Base-by-base conservation (phyloP, 176 grass and related monocot species). In the Oryza coarctata region DNA sequence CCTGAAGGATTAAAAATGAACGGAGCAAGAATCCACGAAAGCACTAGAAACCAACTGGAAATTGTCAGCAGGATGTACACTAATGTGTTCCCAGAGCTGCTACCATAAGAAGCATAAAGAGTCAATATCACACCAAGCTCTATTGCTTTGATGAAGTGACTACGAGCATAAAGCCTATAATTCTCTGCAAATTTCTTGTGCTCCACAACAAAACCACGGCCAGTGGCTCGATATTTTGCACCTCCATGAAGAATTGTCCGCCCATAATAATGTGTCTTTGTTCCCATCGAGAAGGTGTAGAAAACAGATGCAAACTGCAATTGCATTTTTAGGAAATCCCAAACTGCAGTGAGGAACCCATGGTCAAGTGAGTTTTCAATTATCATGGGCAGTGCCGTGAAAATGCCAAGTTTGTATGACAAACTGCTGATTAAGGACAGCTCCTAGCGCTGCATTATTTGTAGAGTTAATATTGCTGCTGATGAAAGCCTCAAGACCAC, bases 271-370 rank as follows among this genome's bases (percentile, higher is more conserved):
- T 97, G 94, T 49, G 94, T 91, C 76, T 97, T 97, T 17, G 94
- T 97, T 75, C 94, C 94, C 94, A 97, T 92, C 17, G 94, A 97
- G 82, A 97, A 97, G 40, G 94, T 87, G 83, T 97, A 97, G 87
- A 97, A 97, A 73, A 97, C 87, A 67, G 94, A 94, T 71, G 92
- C 92, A 72, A 97, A 94, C 80, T 97, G 92, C 18, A 94, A 45
- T 75, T 97, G 95, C 92, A 97, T 97, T 92, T 91, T 97, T 80
- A 93, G 55, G 78, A 97, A 97, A 82, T 97, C 95, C 95, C 95
- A 97, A 20, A 91, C 80, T 36, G 95, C 92, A 81, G 74, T 91
- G 75, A 94, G 90, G 83, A 97, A 97, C 20, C 95, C 95, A 1
- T 90, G 92, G 78, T 97, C 95, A 65, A 97, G 80, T 45, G 95